A percentile compares a stretch with the other conserved stretches of the same genome.
Conservation (phyloP, 148 eudicot species). For the Rheum nobile region DNA sequence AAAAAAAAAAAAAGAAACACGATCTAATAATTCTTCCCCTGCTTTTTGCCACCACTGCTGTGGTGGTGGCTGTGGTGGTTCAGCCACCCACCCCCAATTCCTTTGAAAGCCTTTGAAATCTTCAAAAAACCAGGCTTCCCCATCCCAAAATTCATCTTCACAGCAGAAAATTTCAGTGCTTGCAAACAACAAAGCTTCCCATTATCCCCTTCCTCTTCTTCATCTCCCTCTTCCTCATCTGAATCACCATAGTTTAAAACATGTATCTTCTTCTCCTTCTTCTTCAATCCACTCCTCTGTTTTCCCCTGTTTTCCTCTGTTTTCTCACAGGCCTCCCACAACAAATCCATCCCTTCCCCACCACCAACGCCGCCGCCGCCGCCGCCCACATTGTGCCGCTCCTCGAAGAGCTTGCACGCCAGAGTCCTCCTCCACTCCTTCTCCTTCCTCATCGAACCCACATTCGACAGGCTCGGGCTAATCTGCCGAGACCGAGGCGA, state of each 20-base stretch:
- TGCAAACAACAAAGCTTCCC: constrained; percentile 71
- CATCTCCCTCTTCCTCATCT: constrained; percentile 25
- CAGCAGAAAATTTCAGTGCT: constrained; percentile 74
- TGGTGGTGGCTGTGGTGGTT: constrained; percentile 28
- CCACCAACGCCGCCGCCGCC: constrained; percentile 24
- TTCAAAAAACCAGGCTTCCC: constrained; percentile 46
- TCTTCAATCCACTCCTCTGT: constrained; percentile 7
- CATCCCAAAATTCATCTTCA: constrained; percentile 78
- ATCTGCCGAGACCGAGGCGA: not conserved
- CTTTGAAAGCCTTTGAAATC: constrained; percentile 66
- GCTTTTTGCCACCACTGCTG: constrained; percentile 7
- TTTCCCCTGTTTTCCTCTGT: constrained; percentile 21
- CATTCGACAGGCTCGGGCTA: constrained; percentile 6
- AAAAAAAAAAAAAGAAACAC: not conserved
- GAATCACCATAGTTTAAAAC: constrained; percentile 6
- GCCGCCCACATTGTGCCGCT: constrained; percentile 29
- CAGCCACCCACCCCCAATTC: constrained; percentile 55
- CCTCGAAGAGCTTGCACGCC: constrained; percentile 87
- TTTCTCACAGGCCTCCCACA: constrained; percentile 75
- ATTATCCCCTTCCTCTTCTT: constrained; percentile 18
- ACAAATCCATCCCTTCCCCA: constrained; percentile 74
- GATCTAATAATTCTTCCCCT: constrained; percentile 7
- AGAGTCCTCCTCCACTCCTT: constrained; percentile 81
- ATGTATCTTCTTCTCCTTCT: constrained; percentile 17
- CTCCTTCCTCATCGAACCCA: constrained; percentile 69